Conservation (phyloP, 352 stramenopile genomes). For the Pythium sukuiense region DNA sequence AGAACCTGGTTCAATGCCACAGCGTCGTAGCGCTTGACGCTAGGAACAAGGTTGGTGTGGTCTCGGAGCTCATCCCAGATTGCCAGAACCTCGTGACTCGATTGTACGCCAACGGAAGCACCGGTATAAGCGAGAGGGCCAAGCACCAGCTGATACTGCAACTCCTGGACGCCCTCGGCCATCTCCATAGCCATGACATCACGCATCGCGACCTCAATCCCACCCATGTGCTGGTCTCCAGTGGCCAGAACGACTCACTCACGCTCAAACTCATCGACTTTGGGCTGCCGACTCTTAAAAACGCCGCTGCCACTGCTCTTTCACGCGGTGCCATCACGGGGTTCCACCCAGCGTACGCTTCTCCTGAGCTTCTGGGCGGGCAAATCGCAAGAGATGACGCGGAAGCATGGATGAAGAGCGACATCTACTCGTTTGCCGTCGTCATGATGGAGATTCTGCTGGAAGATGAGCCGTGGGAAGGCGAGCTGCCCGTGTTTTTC, state of each 20-base stretch:
- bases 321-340: background rate
- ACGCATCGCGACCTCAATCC: slow-evolving; percentile 10
- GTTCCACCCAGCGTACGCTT: slow-evolving; percentile 6
- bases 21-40: background rate
- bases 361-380: slow-evolving; percentile 14
- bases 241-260: background rate
- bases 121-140: background rate
- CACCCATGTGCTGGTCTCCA: slow-evolving; percentile 5
- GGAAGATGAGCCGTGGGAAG: slow-evolving; percentile 14
- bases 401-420: slow-evolving; percentile 19
- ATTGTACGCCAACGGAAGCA: background rate
- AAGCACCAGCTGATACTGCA: slow-evolving; percentile 10
- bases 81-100: slow-evolving; percentile 1
- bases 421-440: slow-evolving; percentile 12
- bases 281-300: slow-evolving; percentile 5
- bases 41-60: background rate
- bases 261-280: slow-evolving; percentile 14
- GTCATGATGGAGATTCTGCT: slow-evolving; percentile 12
- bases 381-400: slow-evolving; percentile 5
- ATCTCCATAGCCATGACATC: slow-evolving; percentile 8
- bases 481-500: slow-evolving; percentile 8
- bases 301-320: background rate
- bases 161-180: slow-evolving; percentile 1
- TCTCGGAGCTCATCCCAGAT: slow-evolving; percentile 8
- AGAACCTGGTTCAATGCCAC: background rate